Evolutionary conservation across 176 grass and related monocot genomes (phyloP).

Genomic region (barley (Hordeum vulgare)): DNA sequence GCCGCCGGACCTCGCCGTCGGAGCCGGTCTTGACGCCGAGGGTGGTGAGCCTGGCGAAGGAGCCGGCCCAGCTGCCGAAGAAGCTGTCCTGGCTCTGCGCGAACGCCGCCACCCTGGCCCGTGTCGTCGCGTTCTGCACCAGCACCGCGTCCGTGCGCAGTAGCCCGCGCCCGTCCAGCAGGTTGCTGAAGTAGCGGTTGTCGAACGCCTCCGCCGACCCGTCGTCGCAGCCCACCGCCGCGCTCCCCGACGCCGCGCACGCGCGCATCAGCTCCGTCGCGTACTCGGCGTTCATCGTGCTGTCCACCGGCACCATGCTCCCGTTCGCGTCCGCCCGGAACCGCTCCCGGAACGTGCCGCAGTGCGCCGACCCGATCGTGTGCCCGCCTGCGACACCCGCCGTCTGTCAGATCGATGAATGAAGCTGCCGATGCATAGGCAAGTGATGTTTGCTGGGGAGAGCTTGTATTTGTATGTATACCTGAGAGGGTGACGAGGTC

Average conservation of each 20-base stretch:
- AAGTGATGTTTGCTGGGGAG: neutral
- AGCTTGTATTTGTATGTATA: neutral
- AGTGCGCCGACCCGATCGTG: conserved; percentile 87
- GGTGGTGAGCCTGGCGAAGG: conserved; percentile 59
- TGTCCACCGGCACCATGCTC: conserved; percentile 52
- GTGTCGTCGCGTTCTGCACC: conserved; percentile 49
- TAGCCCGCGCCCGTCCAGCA: conserved; percentile 59
- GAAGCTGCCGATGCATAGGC: neutral
- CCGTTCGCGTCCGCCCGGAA: conserved; percentile 66
- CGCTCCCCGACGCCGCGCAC: conserved; percentile 31
- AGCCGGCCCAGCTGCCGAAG: conserved; percentile 68
- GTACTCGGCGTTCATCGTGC: conserved; percentile 62
- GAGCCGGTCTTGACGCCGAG: conserved; percentile 62
- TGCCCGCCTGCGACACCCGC: conserved; percentile 44
- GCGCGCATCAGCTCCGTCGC: conserved; percentile 50
- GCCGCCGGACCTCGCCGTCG: conserved; percentile 63
- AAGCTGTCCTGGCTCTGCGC: conserved; percentile 63
- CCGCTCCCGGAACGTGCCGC: conserved; percentile 79
- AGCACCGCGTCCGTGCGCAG: conserved; percentile 78
- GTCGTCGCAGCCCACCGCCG: conserved; percentile 57
- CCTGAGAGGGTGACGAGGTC: conserved; percentile 92
- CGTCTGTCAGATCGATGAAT: neutral
- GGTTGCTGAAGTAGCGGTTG: conserved; percentile 81
- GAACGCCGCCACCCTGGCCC: conserved; percentile 44
- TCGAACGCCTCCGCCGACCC: conserved; percentile 65